Evolutionary conservation across 768 basidiomycete genomes (phyloP).

Genomic region (Gautieria morchelliformis): DNA sequence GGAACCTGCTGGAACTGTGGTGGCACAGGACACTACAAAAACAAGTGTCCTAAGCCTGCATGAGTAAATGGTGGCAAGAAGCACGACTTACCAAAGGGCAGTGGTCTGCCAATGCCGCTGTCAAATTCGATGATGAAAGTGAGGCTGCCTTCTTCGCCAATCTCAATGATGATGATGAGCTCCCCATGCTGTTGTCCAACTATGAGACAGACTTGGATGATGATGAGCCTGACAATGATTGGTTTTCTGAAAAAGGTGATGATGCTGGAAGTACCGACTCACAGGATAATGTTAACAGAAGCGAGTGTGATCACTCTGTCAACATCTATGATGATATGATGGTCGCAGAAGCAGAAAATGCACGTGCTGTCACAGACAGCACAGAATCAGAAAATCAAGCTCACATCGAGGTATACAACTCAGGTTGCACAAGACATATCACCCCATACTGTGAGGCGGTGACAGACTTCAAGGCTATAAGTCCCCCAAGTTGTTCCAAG

Average conservation of each 20-base stretch:
- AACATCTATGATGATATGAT: conserved; percentile 4
- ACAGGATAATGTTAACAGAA: neutral
- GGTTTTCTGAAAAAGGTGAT: neutral
- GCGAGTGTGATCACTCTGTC: no score
- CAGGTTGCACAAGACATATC: neutral
- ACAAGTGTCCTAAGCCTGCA: conserved; percentile 19
- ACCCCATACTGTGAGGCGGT: neutral
- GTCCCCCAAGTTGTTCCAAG: no score
- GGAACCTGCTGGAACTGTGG: conserved; percentile 22
- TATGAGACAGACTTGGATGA: neutral
- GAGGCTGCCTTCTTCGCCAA: no score
- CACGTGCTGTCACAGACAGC: neutral
- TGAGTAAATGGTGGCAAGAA: conserved; percentile 6
- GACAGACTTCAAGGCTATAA: no score
- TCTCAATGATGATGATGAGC: no score
- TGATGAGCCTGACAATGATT: no score
- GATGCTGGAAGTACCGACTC: no score
- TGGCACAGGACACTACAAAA: conserved; percentile 17
- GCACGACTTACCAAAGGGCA: conserved; percentile 9
- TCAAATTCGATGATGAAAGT: no score
- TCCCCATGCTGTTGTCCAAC: no score
- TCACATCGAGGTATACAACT: neutral
- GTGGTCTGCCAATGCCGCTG: neutral
- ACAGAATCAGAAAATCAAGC: neutral
- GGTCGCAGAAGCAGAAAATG: neutral